These are phyloP conservation scores for Pleurotus eryngii DNA, from an alignment of 768 basidiomycete species.

Conservation along the genomic window DNA sequence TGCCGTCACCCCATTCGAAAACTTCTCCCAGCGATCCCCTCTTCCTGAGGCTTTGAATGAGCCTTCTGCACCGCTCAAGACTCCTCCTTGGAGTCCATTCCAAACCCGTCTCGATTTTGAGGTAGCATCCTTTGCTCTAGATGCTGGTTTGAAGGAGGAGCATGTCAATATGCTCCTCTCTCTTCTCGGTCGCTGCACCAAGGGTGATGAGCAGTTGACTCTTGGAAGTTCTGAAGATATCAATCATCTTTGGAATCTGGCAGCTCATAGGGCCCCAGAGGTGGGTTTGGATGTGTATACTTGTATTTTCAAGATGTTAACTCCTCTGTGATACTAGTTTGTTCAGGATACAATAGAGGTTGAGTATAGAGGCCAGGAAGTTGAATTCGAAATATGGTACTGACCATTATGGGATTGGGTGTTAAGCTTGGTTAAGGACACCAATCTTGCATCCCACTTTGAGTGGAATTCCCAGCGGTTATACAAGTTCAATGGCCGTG, in stretches of 20 bases:
- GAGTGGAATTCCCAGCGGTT: constrained; percentile 28
- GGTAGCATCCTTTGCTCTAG: constrained; percentile 20
- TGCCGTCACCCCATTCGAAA: background rate
- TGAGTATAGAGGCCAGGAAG: constrained; percentile 14
- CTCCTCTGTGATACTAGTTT: constrained; percentile 14
- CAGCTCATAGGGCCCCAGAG: constrained; percentile 4
- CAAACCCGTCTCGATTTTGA: constrained; percentile 22
- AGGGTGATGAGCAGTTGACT: constrained; percentile 9
- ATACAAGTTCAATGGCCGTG: constrained; percentile 22
- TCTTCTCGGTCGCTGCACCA: constrained; percentile 12
- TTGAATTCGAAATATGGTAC: constrained; percentile 17
- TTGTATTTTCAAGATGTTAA: background rate
- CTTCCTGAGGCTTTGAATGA: constrained; percentile 9
- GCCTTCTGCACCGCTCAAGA: background rate
- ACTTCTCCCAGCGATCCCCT: too few species aligned
- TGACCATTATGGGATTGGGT: constrained; percentile 24
- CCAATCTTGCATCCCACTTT: constrained; percentile 16
- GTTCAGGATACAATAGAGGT: constrained; percentile 14
- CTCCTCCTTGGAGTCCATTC: constrained; percentile 24
- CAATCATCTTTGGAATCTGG: constrained; percentile 15
- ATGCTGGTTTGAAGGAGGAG: constrained; percentile 16
- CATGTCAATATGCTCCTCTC: constrained; percentile 16
- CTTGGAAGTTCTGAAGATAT: constrained; percentile 14
- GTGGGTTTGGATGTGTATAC: constrained; percentile 7
- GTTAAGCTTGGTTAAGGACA: constrained; percentile 23